These are phyloP conservation scores for Candida piceae DNA, from an alignment of 805 yeast genomes.

Conservation along the genomic window DNA sequence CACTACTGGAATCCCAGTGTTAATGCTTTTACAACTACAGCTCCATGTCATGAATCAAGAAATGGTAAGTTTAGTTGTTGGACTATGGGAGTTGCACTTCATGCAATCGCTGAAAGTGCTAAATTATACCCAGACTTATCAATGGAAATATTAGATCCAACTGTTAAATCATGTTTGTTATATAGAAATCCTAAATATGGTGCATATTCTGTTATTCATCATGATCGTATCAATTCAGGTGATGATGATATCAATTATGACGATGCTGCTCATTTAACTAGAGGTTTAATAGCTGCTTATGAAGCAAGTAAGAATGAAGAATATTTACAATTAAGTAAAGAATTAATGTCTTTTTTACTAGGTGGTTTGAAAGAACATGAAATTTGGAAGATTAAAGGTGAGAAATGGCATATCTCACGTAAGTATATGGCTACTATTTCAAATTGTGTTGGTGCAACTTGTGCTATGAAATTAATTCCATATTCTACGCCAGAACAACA, in stretches of 20 bases:
- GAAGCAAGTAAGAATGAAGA: slow-evolving; percentile 57
- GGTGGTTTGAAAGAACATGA: slow-evolving; percentile 57
- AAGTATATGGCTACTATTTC: slow-evolving; percentile 61
- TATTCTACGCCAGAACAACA: slow-evolving; percentile 38
- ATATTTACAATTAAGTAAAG: slow-evolving; percentile 53
- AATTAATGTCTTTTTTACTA: slow-evolving; percentile 56
- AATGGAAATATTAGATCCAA: slow-evolving; percentile 48
- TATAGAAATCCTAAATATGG: slow-evolving; percentile 47
- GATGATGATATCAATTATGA: slow-evolving; percentile 66
- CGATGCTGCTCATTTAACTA: slow-evolving; percentile 72
- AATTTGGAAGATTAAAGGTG: slow-evolving; percentile 49
- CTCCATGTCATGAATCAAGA: slow-evolving; percentile 40
- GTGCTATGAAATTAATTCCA: slow-evolving; percentile 51
- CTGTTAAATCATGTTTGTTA: slow-evolving; percentile 41
- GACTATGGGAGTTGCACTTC: slow-evolving; percentile 63
- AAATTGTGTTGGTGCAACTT: slow-evolving; percentile 62
- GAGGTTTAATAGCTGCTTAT: slow-evolving; percentile 59
- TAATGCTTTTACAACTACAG: slow-evolving; percentile 35
- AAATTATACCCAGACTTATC: slow-evolving; percentile 47
- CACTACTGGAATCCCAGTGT: slow-evolving; percentile 35
- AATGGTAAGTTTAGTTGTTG: slow-evolving; percentile 57
- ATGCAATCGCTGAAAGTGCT: slow-evolving; percentile 64
- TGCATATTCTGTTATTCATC: slow-evolving; percentile 62
- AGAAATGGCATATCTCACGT: slow-evolving; percentile 61
- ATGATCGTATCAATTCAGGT: slow-evolving; percentile 44